Conservation (phyloP, 495 filamentous ascomycete species). For the Xylaria grammica region DNA sequence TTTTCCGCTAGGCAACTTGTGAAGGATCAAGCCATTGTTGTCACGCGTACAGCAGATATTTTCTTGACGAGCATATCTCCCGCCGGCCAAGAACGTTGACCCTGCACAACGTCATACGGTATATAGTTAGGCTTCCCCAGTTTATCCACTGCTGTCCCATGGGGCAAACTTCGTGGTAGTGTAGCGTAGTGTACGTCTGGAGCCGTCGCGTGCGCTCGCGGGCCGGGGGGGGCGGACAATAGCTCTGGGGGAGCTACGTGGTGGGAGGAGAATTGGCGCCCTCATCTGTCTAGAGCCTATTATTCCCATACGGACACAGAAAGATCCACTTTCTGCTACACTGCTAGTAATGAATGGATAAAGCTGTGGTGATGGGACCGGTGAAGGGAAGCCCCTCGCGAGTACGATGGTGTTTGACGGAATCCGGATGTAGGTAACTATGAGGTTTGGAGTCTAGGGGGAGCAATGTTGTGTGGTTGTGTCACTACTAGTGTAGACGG, state of each 20-base stretch:
- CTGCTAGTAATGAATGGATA: neutral
- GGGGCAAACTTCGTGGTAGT: neutral
- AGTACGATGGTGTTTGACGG: neutral
- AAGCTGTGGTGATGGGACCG: constrained; percentile 2
- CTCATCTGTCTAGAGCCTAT: neutral
- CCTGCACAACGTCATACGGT: constrained; percentile 13
- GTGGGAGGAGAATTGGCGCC: neutral
- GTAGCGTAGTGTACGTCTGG: too few species aligned
- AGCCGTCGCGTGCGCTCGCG: constrained; percentile 3
- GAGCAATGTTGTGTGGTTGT: too few species aligned
- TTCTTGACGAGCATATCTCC: neutral
- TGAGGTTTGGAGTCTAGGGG: neutral
- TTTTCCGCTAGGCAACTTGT: neutral
- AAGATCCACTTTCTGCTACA: constrained; percentile 1
- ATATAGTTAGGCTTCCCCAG: constrained; percentile 7
- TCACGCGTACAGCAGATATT: constrained; percentile 14
- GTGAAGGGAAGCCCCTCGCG: neutral
- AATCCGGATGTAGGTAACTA: constrained; percentile 1
- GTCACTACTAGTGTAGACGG: neutral
- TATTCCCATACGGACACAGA: neutral
- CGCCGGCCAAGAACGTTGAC: neutral
- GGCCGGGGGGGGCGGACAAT: neutral
- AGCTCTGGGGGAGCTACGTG: neutral
- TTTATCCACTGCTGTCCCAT: constrained; percentile 8
- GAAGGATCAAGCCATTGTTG: constrained; percentile 11